These are phyloP conservation scores for Spongospora subterranea DNA, from an alignment of 208 protist genomes.

Conservation along the genomic window DNA sequence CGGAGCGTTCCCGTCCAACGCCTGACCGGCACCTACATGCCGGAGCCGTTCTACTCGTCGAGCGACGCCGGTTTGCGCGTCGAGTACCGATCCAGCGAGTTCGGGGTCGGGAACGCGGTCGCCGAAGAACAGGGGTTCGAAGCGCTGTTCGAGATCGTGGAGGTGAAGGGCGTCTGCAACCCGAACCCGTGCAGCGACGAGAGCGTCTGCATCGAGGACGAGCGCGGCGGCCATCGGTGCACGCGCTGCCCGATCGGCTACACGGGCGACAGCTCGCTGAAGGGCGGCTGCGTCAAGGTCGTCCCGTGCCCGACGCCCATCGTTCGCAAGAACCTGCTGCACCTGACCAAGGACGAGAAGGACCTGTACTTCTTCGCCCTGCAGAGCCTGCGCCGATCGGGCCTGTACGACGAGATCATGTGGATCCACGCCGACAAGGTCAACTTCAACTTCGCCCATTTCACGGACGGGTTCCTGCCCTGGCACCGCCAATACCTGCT, in stretches of 20 bases:
- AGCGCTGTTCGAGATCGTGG: background rate
- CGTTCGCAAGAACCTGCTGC: conserved; percentile 11
- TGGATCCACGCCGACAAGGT: conserved; percentile 54
- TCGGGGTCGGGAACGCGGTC: conserved; percentile 3
- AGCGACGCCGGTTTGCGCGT: conserved; percentile 43
- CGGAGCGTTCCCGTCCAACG: conserved; percentile 1
- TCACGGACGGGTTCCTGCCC: conserved; percentile 47
- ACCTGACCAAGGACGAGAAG: background rate
- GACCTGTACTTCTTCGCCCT: conserved; percentile 46
- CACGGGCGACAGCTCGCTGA: conserved; percentile 9
- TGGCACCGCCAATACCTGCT: conserved; percentile 47
- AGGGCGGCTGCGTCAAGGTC: background rate
- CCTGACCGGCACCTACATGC: conserved; percentile 32
- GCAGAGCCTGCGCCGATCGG: background rate
- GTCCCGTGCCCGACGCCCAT: conserved; percentile 14
- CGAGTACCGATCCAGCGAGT: conserved; percentile 50
- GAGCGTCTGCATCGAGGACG: conserved; percentile 49
- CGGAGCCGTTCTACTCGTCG: background rate
- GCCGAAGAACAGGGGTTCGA: conserved; percentile 53
- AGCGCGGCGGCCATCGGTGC: conserved; percentile 24
- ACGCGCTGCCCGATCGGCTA: conserved; percentile 20
- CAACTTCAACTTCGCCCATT: conserved; percentile 52
- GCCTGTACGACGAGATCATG: conserved; percentile 46
- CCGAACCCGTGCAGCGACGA: conserved; percentile 7
- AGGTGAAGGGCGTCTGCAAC: conserved; percentile 47